Evolutionary conservation across 768 basidiomycete genomes (phyloP), one percentile per base, ranked within the genome.

Genomic region (Podaxis sp.): DNA sequence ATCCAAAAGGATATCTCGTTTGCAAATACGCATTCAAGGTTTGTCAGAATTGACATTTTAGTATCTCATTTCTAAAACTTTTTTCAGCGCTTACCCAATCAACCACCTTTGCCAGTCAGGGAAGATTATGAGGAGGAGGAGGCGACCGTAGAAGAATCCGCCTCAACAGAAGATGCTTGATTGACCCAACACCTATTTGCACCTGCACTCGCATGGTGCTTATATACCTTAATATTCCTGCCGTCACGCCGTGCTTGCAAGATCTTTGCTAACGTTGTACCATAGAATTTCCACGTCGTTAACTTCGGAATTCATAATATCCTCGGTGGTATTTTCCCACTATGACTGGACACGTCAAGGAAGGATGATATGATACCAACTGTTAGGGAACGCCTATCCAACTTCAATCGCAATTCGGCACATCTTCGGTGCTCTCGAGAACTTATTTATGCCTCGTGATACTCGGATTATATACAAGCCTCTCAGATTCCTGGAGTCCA

Each of bases 1-100:
- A 90, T 67, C 72, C 80, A 0, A 79, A 85, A 42, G 90, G 92
- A 1, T 88, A 83, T 70, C 77, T 87, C 39, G 93, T 97, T 26
- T 96, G 95, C 78, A 92, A 93, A 72, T 95, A 84, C 69, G 86
- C 88, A 0, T 91, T 97, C 72, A 87, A 90, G 76, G 92, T 93
- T 57, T 63, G 80, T 69, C 1, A 17, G 8, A 30, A 40, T 17
- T 26, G 15, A 15, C 63, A 24, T 58, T 19, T 36, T 17, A 2
- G 19, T 38, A n/a, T 33, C 24, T 12, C n/a, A 3, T 44, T 9
- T 39, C 24, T 26, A 40, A 40, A 40, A 36, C 3, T 59, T 22
- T 6, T 26, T 66, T 28, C 62, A 88, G 87, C 82, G 87, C 39
- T 68, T 90, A 22, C 76, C 80, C 12, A 79, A 76, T 24, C 88